Base-by-base conservation (phyloP, 192 early-diverging fungal species). In the Podila clonocystis region DNA sequence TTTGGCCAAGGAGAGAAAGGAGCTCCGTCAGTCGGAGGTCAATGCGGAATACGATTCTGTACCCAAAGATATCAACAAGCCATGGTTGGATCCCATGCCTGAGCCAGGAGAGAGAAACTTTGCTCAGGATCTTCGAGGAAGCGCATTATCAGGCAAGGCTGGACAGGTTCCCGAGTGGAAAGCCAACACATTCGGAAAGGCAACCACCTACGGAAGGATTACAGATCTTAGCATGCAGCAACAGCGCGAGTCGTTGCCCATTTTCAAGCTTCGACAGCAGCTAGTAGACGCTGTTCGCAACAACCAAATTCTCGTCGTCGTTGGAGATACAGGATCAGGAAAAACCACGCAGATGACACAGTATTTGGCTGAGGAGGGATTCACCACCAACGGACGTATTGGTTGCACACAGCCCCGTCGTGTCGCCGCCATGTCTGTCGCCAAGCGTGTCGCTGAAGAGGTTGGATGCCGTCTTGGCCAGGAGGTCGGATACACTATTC, bases 311-410 rank as follows among this genome's bases (percentile, higher is more conserved):
- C 63, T 98, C 48, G 87, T 99, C 30, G 93, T 99, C 4, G 93
- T 98, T 49, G 97, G 97, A 58, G 96, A 98, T 74, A 99, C 97
- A 15, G 97, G 97, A 24, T 98, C 97, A 1, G 98, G 98, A 50
- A 99, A 99, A 60, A 99, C 98, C 1, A 99, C 98, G 5, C 98
- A 99, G 85, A 94, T 99, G 91, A 95, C 98, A 3, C 98, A 99
- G 83, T 99, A 98, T 68, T 86, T 99, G 9, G 93, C 95, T n/a
- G 98, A 99, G 82, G 95, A 96, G 68, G 97, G 97, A 2, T 98
- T 97, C 84, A 92, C 94, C 2, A 82, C 84, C 11, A 73, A 83
- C 36, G 97, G 97, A 9, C 94, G 95, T 87, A 95, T 99, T 78
- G 98, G 95, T 50, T 99, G 98, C 82, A 99, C 98, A 4, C 98